A percentile compares a stretch with the other conserved stretches of the same genome.
phyloP scores from a whole-genome alignment of 306 rosid genomes.

The Gleditsia sinensis region DNA sequence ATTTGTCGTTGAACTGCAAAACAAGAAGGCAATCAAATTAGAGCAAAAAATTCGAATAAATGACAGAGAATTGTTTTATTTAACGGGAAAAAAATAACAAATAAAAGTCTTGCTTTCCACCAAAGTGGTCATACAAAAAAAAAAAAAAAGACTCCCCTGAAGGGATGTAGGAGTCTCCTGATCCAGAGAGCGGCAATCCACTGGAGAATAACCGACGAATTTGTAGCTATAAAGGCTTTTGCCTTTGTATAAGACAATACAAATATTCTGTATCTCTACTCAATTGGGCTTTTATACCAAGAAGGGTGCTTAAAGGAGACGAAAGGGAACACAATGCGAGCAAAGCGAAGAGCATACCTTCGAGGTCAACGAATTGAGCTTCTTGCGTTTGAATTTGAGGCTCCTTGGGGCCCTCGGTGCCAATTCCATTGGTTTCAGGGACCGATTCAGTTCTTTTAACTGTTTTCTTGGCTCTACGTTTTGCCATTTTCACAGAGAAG shows the following conservation, averaged over 20 bases:
- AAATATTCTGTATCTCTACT: background rate
- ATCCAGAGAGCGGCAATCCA: background rate
- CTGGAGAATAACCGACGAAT: background rate
- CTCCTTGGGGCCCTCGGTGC: conserved; percentile 27
- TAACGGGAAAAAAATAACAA: background rate
- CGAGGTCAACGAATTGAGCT: conserved; percentile 35
- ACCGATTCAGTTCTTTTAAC: conserved; percentile 25
- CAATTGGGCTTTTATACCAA: background rate
- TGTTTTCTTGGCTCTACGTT: conserved; percentile 43
- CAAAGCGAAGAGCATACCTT: conserved; percentile 35
- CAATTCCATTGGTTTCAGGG: background rate
- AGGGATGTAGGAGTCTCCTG: background rate
- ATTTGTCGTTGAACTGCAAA: conserved; percentile 48
- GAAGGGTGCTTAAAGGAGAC: background rate
- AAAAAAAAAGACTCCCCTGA: too few species aligned
- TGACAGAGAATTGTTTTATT: background rate
- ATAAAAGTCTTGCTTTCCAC: background rate
- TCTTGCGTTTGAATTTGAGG: conserved; percentile 27
- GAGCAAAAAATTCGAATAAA: background rate
- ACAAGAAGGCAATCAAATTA: background rate
- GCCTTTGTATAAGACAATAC: background rate
- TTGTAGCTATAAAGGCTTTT: background rate
- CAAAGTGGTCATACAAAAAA: background rate
- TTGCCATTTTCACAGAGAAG: conserved; percentile 36
- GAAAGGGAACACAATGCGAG: background rate